Conservation (phyloP, 345 rosid genomes). For the Streptanthus diversifolius region DNA sequence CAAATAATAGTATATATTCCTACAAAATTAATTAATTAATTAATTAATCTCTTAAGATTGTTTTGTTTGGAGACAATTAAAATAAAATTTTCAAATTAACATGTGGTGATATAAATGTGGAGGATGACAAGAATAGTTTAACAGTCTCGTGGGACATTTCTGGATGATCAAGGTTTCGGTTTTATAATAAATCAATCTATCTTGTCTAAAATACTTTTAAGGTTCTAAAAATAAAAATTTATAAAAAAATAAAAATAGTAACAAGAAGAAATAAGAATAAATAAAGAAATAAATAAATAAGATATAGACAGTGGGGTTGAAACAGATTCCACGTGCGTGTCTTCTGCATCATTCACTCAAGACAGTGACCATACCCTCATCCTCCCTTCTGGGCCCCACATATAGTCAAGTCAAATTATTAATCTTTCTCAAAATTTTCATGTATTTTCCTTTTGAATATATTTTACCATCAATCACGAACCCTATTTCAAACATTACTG, state of each 20-base stretch:
- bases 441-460: slow-evolving; percentile 24
- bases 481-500: slow-evolving; percentile 22
- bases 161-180: slow-evolving; percentile 18
- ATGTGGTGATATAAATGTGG: slow-evolving; percentile 15
- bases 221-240: slow-evolving; percentile 22
- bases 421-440: slow-evolving; percentile 1
- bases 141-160: slow-evolving; percentile 5
- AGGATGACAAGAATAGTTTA: slow-evolving; percentile 3
- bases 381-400: slow-evolving; percentile 13
- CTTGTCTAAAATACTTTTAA: slow-evolving; percentile 28
- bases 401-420: slow-evolving; percentile 33
- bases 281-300: neutral
- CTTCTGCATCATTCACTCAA: slow-evolving; percentile 39
- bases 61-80: neutral
- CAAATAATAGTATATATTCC: neutral
- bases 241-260: neutral
- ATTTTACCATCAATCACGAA: slow-evolving; percentile 36
- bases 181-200: slow-evolving; percentile 12
- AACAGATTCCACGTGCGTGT: slow-evolving; percentile 40
- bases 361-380: slow-evolving; percentile 36
- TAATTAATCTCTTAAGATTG: neutral
- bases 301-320: slow-evolving; percentile 27
- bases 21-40: neutral
- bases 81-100: neutral
- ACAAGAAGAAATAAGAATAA: neutral